Conservation (phyloP, 2,329 filamentous ascomycete species). For the Stagonosporopsis vannaccii region DNA sequence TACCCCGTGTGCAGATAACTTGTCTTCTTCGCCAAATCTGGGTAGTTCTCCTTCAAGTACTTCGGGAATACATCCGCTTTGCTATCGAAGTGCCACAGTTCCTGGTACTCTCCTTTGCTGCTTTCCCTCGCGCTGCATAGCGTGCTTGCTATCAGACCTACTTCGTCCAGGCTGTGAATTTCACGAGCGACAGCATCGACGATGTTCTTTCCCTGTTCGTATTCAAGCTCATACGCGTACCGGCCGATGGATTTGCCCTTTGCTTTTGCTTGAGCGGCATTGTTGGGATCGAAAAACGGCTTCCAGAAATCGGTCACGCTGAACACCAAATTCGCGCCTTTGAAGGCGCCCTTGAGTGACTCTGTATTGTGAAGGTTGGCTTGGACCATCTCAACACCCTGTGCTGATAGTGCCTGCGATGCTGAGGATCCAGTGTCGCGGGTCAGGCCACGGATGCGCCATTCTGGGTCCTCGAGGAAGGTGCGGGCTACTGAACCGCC, state of each 20-base stretch:
- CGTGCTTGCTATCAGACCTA: conserved; percentile 32
- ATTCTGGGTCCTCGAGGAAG: conserved; percentile 54
- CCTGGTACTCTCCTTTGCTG: conserved; percentile 30
- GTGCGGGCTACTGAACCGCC: conserved; percentile 31
- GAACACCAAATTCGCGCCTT: conserved; percentile 51
- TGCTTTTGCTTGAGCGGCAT: conserved; percentile 23
- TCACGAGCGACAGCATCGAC: conserved; percentile 33
- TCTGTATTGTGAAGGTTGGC: conserved; percentile 44
- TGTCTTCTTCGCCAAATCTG: conserved; percentile 28
- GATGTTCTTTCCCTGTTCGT: conserved; percentile 40
- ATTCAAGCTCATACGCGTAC: conserved; percentile 34
- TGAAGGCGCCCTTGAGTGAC: conserved; percentile 47
- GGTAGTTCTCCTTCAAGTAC: conserved; percentile 30
- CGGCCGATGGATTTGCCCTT: conserved; percentile 27
- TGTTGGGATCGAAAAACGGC: conserved; percentile 24
- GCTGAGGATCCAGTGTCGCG: conserved; percentile 38
- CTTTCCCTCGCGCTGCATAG: conserved; percentile 32
- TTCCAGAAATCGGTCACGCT: conserved; percentile 47
- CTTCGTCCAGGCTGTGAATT: conserved; percentile 26
- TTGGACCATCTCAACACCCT: conserved; percentile 50
- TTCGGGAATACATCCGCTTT: conserved; percentile 35
- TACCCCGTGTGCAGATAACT: conserved; percentile 30
- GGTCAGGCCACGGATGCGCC: conserved; percentile 60
- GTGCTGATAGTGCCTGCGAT: conserved; percentile 29
- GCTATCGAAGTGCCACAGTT: conserved; percentile 39